phyloP scores from a whole-genome alignment of 768 basidiomycete genomes.

The Rubroboletus pulcherrimus region DNA sequence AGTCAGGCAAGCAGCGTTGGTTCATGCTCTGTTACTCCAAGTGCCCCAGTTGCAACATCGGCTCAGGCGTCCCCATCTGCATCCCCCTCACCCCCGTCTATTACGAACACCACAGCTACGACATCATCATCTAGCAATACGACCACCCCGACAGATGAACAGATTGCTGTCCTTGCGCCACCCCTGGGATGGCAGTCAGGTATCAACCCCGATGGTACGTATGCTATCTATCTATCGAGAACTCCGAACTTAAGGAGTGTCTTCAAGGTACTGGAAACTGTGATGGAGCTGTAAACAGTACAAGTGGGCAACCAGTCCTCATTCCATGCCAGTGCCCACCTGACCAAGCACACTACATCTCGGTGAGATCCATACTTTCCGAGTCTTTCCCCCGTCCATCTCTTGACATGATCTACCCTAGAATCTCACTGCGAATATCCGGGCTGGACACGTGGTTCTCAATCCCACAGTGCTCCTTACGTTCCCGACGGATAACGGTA shows the following conservation, averaged over 20 bases:
- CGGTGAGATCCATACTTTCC: conserved; percentile 8
- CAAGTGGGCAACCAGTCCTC: conserved; percentile 29
- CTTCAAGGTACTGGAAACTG: conserved; percentile 36
- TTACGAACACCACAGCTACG: neutral
- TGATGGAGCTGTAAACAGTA: conserved; percentile 32
- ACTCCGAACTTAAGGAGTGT: neutral
- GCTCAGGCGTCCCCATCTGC: neutral
- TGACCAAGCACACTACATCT: conserved; percentile 22
- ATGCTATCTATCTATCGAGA: neutral
- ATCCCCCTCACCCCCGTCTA: neutral
- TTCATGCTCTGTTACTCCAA: neutral
- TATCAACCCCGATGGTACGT: conserved; percentile 55
- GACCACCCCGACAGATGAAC: conserved; percentile 19
- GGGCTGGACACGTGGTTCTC: conserved; percentile 38
- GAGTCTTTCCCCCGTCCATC: neutral
- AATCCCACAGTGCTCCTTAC: conserved; percentile 37
- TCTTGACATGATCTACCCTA: conserved; percentile 5
- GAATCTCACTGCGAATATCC: conserved; percentile 39
- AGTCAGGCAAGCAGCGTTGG: neutral
- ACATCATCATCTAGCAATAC: conserved; percentile 2
- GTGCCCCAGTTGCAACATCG: neutral
- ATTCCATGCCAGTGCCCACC: conserved; percentile 38
- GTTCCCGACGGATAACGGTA: conserved; percentile 44
- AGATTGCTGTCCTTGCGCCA: conserved; percentile 48
- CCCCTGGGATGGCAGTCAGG: conserved; percentile 52